These are phyloP conservation scores for Cairneyella variabilis DNA, from an alignment of 495 filamentous ascomycete genomes.

Conservation along the genomic window DNA sequence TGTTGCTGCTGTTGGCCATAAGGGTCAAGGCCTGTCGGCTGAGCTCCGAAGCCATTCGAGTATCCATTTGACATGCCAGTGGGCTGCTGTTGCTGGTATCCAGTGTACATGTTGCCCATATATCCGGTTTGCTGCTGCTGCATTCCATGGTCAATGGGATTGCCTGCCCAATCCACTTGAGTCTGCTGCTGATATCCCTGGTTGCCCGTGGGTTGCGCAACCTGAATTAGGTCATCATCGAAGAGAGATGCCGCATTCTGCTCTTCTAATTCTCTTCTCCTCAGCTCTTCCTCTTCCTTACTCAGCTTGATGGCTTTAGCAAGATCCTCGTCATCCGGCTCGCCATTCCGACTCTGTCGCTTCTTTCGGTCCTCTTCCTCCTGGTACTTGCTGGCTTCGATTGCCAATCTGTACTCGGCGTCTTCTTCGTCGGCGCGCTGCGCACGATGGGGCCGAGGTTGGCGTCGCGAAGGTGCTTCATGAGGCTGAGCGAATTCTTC, in stretches of 20 bases:
- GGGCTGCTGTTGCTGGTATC: conserved; percentile 63
- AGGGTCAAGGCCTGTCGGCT: conserved; percentile 73
- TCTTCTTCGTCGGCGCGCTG: conserved; percentile 75
- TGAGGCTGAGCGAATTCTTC: conserved; percentile 66
- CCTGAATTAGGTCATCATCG: conserved; percentile 68
- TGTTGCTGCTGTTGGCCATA: conserved; percentile 49
- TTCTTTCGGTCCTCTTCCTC: conserved; percentile 88
- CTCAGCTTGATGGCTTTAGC: conserved; percentile 96
- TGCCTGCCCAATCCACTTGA: conserved; percentile 95
- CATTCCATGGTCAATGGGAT: conserved; percentile 71
- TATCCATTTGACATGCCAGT: conserved; percentile 46
- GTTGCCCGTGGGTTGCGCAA: conserved; percentile 72
- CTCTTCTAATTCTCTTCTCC: conserved; percentile 85
- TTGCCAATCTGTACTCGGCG: conserved; percentile 84
- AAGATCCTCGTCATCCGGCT: conserved; percentile 62
- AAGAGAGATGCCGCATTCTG: conserved; percentile 83
- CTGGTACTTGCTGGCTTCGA: conserved; percentile 94
- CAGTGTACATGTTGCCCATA: conserved; percentile 66
- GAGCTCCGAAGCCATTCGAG: conserved; percentile 42
- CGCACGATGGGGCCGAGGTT: conserved; percentile 34
- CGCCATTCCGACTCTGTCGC: conserved; percentile 65
- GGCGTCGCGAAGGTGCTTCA: conserved; percentile 40
- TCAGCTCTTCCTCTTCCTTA: conserved; percentile 82
- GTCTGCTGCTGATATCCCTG: conserved; percentile 96
- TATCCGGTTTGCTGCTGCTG: conserved; percentile 79